Conservation (phyloP, 2,329 filamentous ascomycete genomes). For the Cladosporium sp. region DNA sequence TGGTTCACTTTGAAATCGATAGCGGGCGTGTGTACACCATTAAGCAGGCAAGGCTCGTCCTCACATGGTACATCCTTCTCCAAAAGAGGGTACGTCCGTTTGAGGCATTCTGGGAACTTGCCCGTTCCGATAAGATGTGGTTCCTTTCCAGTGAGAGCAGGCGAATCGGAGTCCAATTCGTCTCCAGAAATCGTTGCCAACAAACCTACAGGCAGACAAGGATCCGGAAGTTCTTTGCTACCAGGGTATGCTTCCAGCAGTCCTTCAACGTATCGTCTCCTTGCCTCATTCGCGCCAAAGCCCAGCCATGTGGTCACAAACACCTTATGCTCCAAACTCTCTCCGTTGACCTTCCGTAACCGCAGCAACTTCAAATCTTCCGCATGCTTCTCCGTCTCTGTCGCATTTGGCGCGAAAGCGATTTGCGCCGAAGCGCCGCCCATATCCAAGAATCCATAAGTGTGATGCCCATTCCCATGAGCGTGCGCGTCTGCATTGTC, state of each 20-base stretch:
- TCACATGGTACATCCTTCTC: slow-evolving; percentile 83
- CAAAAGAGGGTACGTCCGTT: slow-evolving; percentile 75
- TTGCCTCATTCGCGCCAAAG: slow-evolving; percentile 92
- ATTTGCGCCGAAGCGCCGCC: slow-evolving; percentile 96
- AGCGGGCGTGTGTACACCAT: slow-evolving; percentile 86
- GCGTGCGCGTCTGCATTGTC: slow-evolving; percentile 68
- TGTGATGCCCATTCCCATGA: slow-evolving; percentile 84
- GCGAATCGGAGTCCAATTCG: slow-evolving; percentile 35
- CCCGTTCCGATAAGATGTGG: slow-evolving; percentile 74
- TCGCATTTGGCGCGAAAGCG: slow-evolving; percentile 90
- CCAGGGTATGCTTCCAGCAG: slow-evolving; percentile 63
- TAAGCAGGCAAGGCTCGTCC: slow-evolving; percentile 79
- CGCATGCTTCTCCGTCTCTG: slow-evolving; percentile 83
- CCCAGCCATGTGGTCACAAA: slow-evolving; percentile 97
- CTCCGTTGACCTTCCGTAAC: slow-evolving; percentile 76
- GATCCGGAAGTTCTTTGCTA: slow-evolving; percentile 77
- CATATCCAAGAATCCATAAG: slow-evolving; percentile 98
- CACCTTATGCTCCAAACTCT: slow-evolving; percentile 73
- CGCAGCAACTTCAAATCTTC: slow-evolving; percentile 83
- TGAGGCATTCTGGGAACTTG: slow-evolving; percentile 77
- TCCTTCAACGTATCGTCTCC: slow-evolving; percentile 74
- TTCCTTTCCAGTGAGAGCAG: slow-evolving; percentile 30
- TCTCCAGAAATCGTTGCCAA: slow-evolving; percentile 69
- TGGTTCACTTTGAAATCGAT: slow-evolving; percentile 98
- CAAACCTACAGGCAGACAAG: slow-evolving; percentile 78